These are phyloP conservation scores for Penicillium sp. DNA, from an alignment of 2,329 filamentous ascomycete species.

Conservation along the genomic window DNA sequence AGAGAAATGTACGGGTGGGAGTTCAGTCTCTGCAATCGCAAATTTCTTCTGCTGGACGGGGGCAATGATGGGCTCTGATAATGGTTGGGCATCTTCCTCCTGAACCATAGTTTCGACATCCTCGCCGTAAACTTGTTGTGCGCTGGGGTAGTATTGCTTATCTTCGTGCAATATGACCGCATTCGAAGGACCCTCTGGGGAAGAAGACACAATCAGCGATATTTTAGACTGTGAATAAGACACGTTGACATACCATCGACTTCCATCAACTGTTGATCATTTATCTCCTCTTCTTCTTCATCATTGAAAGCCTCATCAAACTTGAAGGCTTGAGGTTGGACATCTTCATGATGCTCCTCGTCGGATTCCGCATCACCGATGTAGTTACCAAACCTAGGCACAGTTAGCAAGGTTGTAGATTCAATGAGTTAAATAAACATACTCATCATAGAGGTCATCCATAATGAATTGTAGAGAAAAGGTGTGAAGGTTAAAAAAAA, in stretches of 20 bases:
- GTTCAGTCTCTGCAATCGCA: constrained; percentile 83
- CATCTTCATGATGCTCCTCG: constrained; percentile 73
- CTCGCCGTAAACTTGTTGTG: constrained; percentile 87
- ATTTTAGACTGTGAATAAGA: background rate
- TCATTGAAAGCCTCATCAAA: constrained; percentile 68
- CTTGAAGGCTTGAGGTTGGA: constrained; percentile 75
- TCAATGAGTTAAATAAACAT: constrained; percentile 21
- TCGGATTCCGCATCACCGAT: constrained; percentile 93
- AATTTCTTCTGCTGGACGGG: constrained; percentile 96
- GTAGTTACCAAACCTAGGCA: constrained; percentile 86
- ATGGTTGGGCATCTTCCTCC: constrained; percentile 92
- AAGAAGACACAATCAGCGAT: constrained; percentile 32
- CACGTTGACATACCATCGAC: constrained; percentile 63
- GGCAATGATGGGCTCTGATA: constrained; percentile 89
- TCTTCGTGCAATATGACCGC: constrained; percentile 98
- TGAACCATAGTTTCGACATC: constrained; percentile 95
- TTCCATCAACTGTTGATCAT: constrained; percentile 88
- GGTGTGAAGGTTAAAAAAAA: constrained; percentile 8
- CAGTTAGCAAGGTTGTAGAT: constrained; percentile 20
- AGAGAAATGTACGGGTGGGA: constrained; percentile 84
- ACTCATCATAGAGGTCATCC: constrained; percentile 99
- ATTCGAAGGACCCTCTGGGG: constrained; percentile 84
- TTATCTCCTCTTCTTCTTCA: constrained; percentile 57
- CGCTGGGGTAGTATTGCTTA: constrained; percentile 99
- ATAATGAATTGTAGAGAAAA: constrained; percentile 46